phyloP scores from a whole-genome alignment of 2,329 filamentous ascomycete genomes.

The Pseudopithomyces maydicus region DNA sequence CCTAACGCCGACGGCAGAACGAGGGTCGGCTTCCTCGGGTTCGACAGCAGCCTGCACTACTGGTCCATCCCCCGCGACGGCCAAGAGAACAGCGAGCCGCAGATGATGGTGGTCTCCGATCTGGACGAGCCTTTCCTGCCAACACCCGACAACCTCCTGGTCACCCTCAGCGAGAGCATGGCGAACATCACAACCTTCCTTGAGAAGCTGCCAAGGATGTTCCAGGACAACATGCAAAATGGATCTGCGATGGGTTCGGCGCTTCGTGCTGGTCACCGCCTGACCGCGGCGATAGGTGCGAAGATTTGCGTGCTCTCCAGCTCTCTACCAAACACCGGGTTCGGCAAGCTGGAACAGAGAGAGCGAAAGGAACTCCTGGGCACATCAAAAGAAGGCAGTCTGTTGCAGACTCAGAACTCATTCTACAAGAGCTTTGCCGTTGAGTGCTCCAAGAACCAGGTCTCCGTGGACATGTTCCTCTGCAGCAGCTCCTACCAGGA shows the following conservation, averaged over 20 bases:
- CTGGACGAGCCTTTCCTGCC: slow-evolving; percentile 96
- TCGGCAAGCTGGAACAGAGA: slow-evolving; percentile 84
- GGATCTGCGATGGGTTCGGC: slow-evolving; percentile 95
- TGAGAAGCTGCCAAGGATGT: slow-evolving; percentile 91
- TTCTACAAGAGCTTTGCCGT: slow-evolving; percentile 99
- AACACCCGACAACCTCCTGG: slow-evolving; percentile 87
- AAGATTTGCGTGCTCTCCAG: slow-evolving; percentile 93
- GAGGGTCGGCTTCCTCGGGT: slow-evolving; percentile 90
- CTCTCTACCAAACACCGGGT: slow-evolving; percentile 86
- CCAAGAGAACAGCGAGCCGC: slow-evolving; percentile 82
- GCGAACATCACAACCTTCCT: slow-evolving; percentile 92
- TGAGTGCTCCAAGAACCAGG: slow-evolving; percentile 98
- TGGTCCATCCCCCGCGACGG: slow-evolving; percentile 91
- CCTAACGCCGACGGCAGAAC: slow-evolving; percentile 94
- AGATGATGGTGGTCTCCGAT: slow-evolving; percentile 93
- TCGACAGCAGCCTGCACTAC: slow-evolving; percentile 94
- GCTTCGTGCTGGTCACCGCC: slow-evolving; percentile 88
- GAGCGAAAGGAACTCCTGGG: slow-evolving; percentile 98
- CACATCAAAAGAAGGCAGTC: slow-evolving; percentile 84
- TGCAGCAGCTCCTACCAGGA: slow-evolving; percentile 70
- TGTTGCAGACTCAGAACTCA: slow-evolving; percentile 90
- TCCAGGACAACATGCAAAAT: slow-evolving; percentile 88
- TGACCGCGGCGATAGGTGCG: slow-evolving; percentile 91
- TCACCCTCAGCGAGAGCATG: slow-evolving; percentile 85
- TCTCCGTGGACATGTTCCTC: slow-evolving; percentile 69